Conservation (phyloP, 768 basidiomycete genomes). For the Obba rivulosa region DNA sequence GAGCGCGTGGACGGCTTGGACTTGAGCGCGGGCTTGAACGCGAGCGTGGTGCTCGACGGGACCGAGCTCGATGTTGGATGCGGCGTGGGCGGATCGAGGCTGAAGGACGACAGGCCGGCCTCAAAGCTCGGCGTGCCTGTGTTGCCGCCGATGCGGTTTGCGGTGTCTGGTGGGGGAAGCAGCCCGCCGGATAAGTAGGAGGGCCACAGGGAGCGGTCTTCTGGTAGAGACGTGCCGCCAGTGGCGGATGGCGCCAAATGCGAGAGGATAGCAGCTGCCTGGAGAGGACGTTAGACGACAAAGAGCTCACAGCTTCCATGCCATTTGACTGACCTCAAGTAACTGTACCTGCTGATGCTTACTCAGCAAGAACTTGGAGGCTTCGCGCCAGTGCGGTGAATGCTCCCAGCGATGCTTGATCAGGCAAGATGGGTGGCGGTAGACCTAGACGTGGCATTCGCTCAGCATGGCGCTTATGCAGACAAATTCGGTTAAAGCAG, state of each 20-base stretch:
- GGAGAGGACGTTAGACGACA: slow-evolving; percentile 9
- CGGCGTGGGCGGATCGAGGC: slow-evolving; percentile 13
- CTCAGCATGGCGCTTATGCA: too few relatives aligned
- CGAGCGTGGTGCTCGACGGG: slow-evolving; percentile 30
- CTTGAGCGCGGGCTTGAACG: slow-evolving; percentile 16
- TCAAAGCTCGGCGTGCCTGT: background rate
- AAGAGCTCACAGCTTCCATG: too few relatives aligned
- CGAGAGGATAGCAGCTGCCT: slow-evolving; percentile 94
- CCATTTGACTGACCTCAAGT: slow-evolving; percentile 60
- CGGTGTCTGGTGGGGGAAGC: slow-evolving; percentile 45
- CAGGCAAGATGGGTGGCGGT: slow-evolving; percentile 89
- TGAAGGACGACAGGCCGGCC: slow-evolving; percentile 6
- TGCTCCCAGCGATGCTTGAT: slow-evolving; percentile 99
- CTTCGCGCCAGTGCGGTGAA: slow-evolving; percentile 93
- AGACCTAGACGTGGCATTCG: slow-evolving; percentile 43
- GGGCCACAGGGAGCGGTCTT: slow-evolving; percentile 92
- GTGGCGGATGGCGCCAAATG: slow-evolving; percentile 67
- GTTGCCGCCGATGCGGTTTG: slow-evolving; percentile 9
- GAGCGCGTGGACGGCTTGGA: slow-evolving; percentile 10
- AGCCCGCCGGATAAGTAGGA: slow-evolving; percentile 70
- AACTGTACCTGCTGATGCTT: slow-evolving; percentile 98
- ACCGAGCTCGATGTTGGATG: slow-evolving; percentile 48
- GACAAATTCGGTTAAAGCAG: background rate
- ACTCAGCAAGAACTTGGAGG: slow-evolving; percentile 82
- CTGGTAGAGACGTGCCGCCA: slow-evolving; percentile 78